These are phyloP conservation scores for Dictyostelium brefeldianum DNA, from an alignment of 78 protist genomes.

Conservation along the genomic window DNA sequence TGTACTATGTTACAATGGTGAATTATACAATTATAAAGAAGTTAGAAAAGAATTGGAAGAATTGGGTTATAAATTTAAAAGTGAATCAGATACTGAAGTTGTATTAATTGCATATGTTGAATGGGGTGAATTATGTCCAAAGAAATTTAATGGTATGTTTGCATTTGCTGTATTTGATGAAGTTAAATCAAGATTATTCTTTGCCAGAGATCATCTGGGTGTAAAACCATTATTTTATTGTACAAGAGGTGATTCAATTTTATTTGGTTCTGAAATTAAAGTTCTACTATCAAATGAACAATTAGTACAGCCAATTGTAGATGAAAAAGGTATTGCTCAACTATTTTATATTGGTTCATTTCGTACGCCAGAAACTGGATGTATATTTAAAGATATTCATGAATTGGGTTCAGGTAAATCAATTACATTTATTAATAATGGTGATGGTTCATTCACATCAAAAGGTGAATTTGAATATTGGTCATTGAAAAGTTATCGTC, in stretches of 20 bases:
- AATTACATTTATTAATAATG: background rate
- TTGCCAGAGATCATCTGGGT: background rate
- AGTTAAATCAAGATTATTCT: background rate
- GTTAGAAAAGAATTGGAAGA: background rate
- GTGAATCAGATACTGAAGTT: conserved; percentile 5
- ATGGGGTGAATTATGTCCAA: conserved; percentile 11
- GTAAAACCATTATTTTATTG: conserved; percentile 17
- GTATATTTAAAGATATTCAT: conserved; percentile 12
- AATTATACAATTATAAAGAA: conserved; percentile 6
- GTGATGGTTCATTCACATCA: background rate
- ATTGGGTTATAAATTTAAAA: background rate
- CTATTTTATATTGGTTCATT: conserved; percentile 7
- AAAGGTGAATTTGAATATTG: conserved; percentile 3
- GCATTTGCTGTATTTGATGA: background rate
- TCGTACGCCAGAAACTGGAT: conserved; percentile 16
- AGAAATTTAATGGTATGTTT: conserved; percentile 13
- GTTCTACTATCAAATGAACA: background rate
- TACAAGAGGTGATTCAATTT: conserved; percentile 1
- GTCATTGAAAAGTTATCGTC: background rate
- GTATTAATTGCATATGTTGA: background rate
- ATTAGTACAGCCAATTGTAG: background rate
- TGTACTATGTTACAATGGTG: background rate
- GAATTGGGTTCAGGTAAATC: background rate
- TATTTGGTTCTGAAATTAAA: conserved; percentile 9
- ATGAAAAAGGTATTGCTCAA: conserved; percentile 6